phyloP scores from a whole-genome alignment of 257 asterid genomes.

The Jacaranda copaia region DNA sequence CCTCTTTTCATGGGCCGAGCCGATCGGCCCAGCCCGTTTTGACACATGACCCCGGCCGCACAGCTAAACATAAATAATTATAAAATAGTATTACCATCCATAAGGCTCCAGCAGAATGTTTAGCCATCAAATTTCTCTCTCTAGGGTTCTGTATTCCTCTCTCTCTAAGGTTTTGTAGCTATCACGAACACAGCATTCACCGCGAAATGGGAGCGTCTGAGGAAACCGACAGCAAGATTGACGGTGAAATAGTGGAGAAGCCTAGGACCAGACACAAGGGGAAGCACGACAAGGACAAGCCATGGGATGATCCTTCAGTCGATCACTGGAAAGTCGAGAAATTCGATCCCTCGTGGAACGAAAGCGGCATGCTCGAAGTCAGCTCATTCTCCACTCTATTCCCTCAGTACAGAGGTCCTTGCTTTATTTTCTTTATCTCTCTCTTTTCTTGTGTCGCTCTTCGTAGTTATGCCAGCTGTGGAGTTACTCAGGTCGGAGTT shows the following conservation, averaged over 20 bases:
- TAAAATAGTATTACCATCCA: too few relatives aligned
- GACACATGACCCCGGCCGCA: too few relatives aligned
- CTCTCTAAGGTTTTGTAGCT: not conserved
- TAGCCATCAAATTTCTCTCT: not conserved
- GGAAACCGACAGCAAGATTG: not conserved
- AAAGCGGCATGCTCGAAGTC: conserved; percentile 65
- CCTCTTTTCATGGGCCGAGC: too few relatives aligned
- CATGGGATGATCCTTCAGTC: conserved; percentile 74
- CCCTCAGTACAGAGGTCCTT: conserved; percentile 59
- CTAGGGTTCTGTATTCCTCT: not conserved
- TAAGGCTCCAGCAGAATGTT: not conserved
- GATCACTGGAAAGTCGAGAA: conserved; percentile 78
- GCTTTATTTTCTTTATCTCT: not conserved
- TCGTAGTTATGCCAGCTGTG: not conserved
- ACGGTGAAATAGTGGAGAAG: conserved; percentile 39
- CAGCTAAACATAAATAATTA: too few relatives aligned
- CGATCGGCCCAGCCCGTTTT: too few relatives aligned
- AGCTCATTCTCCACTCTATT: conserved; percentile 69
- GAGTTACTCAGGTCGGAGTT: not conserved
- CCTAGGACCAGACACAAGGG: conserved; percentile 60
- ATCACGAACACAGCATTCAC: not conserved
- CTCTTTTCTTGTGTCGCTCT: not conserved
- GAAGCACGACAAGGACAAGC: conserved; percentile 78
- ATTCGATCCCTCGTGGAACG: conserved; percentile 79
- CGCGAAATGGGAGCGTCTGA: conserved; percentile 1